Evolutionary conservation across 441 rosid genomes (phyloP).

Genomic region (Kokia cookei): DNA sequence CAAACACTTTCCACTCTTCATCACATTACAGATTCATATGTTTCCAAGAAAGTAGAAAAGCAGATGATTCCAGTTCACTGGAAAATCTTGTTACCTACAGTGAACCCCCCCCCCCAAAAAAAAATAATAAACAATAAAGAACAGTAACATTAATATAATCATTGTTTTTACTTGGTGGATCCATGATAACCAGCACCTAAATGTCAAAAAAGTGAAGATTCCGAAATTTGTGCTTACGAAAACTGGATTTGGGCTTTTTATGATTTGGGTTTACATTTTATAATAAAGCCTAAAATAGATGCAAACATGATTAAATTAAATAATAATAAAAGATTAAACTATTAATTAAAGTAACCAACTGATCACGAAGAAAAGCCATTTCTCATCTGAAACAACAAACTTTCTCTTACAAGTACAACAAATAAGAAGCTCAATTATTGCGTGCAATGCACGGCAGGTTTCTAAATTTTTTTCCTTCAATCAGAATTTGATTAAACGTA

Average conservation of each 20-base stretch:
- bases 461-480: background rate
- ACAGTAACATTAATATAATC: background rate
- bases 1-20: slow-evolving; percentile 31
- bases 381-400: background rate
- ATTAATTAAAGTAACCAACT: background rate
- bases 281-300: background rate
- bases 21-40: slow-evolving; percentile 21
- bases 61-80: slow-evolving; percentile 8
- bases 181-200: background rate
- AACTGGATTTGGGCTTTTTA: background rate
- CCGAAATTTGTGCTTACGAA: background rate
- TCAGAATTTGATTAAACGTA: background rate
- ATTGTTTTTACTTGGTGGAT: background rate
- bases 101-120: background rate
- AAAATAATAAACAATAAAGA: background rate
- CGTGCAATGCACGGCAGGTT: background rate
- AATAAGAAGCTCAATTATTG: background rate
- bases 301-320: background rate
- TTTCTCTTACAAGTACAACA: background rate
- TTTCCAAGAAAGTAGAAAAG: background rate
- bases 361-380: background rate
- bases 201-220: background rate
- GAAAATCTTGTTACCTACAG: slow-evolving; percentile 12
- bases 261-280: background rate
- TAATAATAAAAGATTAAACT: too few species aligned